Evolutionary conservation across 768 basidiomycete genomes (phyloP), one percentile per base, ranked within the genome.

Genomic region (Leccinum rimulosum): DNA sequence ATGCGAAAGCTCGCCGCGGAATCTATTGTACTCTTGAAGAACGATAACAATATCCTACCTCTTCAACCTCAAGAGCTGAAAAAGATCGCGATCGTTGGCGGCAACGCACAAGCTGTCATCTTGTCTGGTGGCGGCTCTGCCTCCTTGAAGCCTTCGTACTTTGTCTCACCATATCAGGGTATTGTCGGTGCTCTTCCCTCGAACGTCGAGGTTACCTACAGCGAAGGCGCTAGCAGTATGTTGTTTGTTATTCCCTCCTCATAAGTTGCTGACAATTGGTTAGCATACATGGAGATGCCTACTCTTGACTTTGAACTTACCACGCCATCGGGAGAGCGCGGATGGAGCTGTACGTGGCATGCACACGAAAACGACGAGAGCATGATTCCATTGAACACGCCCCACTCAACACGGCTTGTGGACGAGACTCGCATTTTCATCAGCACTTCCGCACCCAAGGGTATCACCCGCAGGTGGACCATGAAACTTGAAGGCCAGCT

Each of bases 51-150:
- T 17, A 49, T 87, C 11, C 53, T 74, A 1, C 71, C 71, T 45
- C 64, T 74, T 48, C 64, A 55, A 22, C 27, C 80, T 84, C 62
- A 69, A 50, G 73, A 69, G 14, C 63, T 89, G 54, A 87, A 83
- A 72, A 91, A 86, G 71, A 75, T 92, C 38, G 89, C 89, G 0
- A 83, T 94, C 52, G 79, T 93, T 33, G 91, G 91, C 19, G 73
- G 71, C 9, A 89, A 89, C 69, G 84, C 83, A 47, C 82, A 83
- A 68, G 83, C 81, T 52, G 72, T 81, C 40, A 77, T 88, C 6
- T 83, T 89, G 49, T 91, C 88, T 19, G 91, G 91, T 27, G 90
- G 91, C 36, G 90, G 90, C 35, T 87, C 88, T 10, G 86, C 87
- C 10, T 70, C 76, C 35, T 77, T 93, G 55, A 88, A 89, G 65